Conservation (phyloP, 2,329 filamentous ascomycete genomes). For the Plenodomus biglobosus region DNA sequence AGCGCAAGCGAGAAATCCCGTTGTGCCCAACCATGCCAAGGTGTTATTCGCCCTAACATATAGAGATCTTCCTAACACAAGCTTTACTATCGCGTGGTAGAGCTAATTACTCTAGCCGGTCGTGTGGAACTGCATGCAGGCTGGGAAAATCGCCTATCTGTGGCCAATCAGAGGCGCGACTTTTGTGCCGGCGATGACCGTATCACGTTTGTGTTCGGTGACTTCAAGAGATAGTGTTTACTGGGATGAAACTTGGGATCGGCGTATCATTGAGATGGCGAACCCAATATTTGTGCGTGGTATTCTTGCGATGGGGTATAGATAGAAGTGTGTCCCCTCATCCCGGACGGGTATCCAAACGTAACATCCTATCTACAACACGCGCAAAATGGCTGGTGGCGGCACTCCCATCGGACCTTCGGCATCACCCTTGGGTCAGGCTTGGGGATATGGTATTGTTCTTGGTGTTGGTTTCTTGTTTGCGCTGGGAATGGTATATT, state of each 20-base stretch:
- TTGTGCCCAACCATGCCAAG: conserved; percentile 11
- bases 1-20: conserved; percentile 17
- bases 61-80: conserved; percentile 10
- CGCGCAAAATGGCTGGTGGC: conserved; percentile 28
- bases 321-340: conserved; percentile 11
- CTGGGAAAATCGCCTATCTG: conserved; percentile 17
- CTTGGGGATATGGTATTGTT: conserved; percentile 40
- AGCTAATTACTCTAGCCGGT: not conserved
- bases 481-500: conserved; percentile 31
- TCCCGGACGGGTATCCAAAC: conserved; percentile 1
- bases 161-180: conserved; percentile 19
- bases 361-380: too few species aligned
- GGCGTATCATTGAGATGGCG: not conserved
- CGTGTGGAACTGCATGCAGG: not conserved
- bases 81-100: conserved; percentile 3
- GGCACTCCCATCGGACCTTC: conserved; percentile 28
- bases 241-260: conserved; percentile 1
- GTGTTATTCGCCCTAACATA: conserved; percentile 1
- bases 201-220: conserved; percentile 4
- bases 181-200: not conserved
- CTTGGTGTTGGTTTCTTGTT: conserved; percentile 37
- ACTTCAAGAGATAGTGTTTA: conserved; percentile 17
- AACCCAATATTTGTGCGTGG: too few species aligned
- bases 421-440: conserved; percentile 29
- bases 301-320: conserved; percentile 12